phyloP scores from a whole-genome alignment of 352 stramenopile genomes.

The Ophiocytium majus region DNA sequence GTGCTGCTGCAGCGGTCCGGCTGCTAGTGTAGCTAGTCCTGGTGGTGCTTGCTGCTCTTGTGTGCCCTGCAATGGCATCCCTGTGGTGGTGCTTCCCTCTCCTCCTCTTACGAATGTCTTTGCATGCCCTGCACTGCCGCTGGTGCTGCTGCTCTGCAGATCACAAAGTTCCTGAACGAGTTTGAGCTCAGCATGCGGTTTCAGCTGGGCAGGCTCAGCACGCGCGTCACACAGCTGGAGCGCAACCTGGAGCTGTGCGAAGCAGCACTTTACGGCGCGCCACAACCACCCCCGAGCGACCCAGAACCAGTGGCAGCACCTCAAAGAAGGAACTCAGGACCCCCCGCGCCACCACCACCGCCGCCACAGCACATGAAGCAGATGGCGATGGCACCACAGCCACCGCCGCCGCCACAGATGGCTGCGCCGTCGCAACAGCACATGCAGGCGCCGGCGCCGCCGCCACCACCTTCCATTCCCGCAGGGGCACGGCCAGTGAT shows the following conservation, averaged over 20 bases:
- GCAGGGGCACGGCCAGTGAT: not conserved
- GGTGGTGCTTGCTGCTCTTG: too few relatives aligned
- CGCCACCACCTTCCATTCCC: not conserved
- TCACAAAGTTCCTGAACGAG: conserved; percentile 56
- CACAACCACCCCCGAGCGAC: not conserved
- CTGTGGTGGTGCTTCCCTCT: too few relatives aligned
- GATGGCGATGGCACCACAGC: not conserved
- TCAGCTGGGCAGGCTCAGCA: conserved; percentile 43
- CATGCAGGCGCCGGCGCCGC: not conserved
- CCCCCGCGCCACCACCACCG: not conserved
- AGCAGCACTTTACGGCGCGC: conserved; percentile 31
- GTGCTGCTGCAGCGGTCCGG: too few relatives aligned
- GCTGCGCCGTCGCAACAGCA: not conserved
- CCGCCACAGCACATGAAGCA: not conserved
- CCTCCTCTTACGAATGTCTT: not conserved
- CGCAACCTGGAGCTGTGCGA: conserved; percentile 51
- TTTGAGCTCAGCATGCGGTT: conserved; percentile 55
- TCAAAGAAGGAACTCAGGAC: not conserved
- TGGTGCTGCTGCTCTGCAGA: conserved; percentile 21
- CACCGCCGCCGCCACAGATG: not conserved
- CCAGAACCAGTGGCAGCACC: not conserved
- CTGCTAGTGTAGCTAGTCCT: too few relatives aligned
- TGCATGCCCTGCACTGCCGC: not conserved
- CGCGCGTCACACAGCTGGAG: conserved; percentile 41
- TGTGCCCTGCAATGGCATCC: too few relatives aligned